A percentile compares a stretch with the other conserved stretches of the same genome.
phyloP scores from a whole-genome alignment of 2,329 filamentous ascomycete species.

The Bipolaris gigantea region DNA sequence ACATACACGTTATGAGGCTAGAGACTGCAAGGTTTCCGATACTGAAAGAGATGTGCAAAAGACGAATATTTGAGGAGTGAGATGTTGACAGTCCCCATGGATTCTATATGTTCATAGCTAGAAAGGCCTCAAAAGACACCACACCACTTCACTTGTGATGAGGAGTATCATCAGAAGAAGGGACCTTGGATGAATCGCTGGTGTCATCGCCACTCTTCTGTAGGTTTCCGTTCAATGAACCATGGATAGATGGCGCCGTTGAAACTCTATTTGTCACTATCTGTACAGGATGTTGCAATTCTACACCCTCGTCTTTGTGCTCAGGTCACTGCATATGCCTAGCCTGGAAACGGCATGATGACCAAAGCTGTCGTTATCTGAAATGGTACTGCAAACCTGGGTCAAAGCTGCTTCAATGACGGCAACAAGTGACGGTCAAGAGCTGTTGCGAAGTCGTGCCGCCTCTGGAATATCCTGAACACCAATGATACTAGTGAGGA shows the following conservation, averaged over 20 bases:
- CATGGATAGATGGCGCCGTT: neutral
- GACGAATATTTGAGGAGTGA: neutral
- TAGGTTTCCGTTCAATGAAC: neutral
- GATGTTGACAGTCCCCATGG: neutral
- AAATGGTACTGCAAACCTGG: neutral
- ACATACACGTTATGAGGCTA: neutral
- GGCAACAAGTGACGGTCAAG: neutral
- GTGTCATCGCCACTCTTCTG: neutral
- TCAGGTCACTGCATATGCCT: neutral
- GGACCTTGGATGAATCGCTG: neutral
- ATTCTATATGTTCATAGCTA: neutral
- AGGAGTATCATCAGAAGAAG: neutral
- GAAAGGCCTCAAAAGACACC: neutral
- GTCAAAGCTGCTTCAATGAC: neutral
- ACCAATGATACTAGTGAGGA: neutral
- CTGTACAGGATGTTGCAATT: neutral
- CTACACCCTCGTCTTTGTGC: neutral
- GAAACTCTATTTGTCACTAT: neutral
- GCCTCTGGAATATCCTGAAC: neutral
- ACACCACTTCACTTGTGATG: neutral
- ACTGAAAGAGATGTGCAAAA: neutral
- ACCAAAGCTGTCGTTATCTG: neutral
- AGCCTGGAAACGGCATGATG: neutral
- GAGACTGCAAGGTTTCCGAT: neutral
- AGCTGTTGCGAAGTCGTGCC: neutral